Percentiles rank a stretch among this genome's conserved stretches.
These are phyloP conservation scores for Coemansia asiatica DNA, from an alignment of 192 early-diverging fungal genomes.

Conservation along the genomic window DNA sequence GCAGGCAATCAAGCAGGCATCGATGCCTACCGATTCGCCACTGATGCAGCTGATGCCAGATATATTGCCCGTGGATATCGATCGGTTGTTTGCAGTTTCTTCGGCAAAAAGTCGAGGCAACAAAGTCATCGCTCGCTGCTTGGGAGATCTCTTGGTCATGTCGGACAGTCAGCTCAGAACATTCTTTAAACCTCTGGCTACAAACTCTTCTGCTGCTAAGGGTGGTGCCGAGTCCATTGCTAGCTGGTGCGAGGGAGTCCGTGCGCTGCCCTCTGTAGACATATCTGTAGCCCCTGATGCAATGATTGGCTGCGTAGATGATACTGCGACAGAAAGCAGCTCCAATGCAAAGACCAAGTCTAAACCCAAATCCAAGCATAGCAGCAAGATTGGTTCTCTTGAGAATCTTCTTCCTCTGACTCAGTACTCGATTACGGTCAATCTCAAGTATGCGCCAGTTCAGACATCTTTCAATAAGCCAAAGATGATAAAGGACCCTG, in stretches of 20 bases:
- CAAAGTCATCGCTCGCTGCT: constrained; percentile 19
- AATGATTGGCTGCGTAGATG: too few species aligned
- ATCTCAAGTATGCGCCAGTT: constrained; percentile 19
- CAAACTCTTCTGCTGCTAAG: not conserved
- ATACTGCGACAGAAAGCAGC: not conserved
- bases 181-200: constrained; percentile 13
- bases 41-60: constrained; percentile 67
- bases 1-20: constrained; percentile 92
- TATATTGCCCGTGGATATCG: not conserved
- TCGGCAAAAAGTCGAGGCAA: not conserved
- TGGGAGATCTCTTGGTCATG: constrained; percentile 40
- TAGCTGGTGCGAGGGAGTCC: constrained; percentile 34
- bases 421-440: constrained; percentile 54
- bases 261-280: constrained; percentile 36
- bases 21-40: constrained; percentile 74
- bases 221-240: not conserved
- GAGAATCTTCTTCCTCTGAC: constrained; percentile 23
- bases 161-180: constrained; percentile 33
- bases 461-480: constrained; percentile 26
- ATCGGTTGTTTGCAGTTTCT: not conserved
- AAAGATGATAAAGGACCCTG: constrained; percentile 30
- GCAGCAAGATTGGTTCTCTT: constrained; percentile 18
- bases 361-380: not conserved
- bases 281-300: constrained; percentile 13
- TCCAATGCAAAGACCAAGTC: not conserved